Conservation (phyloP, 371 early-diverging fungal species). For the Mortierella sp. region DNA sequence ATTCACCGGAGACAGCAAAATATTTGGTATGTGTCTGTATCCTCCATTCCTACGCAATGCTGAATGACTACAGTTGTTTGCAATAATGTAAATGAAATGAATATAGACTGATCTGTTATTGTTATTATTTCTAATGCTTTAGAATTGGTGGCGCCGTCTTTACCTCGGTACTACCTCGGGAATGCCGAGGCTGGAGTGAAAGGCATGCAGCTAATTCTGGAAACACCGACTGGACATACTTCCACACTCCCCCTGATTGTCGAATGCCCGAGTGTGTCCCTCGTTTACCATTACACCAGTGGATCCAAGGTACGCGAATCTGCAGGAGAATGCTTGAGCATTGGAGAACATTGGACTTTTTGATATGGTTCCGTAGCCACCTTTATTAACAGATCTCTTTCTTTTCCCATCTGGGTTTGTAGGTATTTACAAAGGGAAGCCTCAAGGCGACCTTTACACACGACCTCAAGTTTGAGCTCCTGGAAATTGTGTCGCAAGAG, state of each 20-base stretch:
- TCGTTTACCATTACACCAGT: slow-evolving; percentile 33
- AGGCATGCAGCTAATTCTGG: slow-evolving; percentile 31
- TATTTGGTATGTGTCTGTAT: slow-evolving; percentile 27
- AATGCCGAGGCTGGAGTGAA: slow-evolving; percentile 36
- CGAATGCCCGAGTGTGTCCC: slow-evolving; percentile 29
- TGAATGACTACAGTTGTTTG: neutral
- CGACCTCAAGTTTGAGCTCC: slow-evolving; percentile 35
- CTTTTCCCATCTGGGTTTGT: too few relatives aligned
- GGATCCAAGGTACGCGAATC: slow-evolving; percentile 32
- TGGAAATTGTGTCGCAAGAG: slow-evolving; percentile 25
- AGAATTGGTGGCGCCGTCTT: slow-evolving; percentile 32
- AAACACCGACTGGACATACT: slow-evolving; percentile 10
- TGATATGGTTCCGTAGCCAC: neutral
- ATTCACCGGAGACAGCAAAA: slow-evolving; percentile 26
- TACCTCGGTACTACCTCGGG: slow-evolving; percentile 34
- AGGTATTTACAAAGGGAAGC: slow-evolving; percentile 36
- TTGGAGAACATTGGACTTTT: too few relatives aligned
- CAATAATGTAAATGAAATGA: too few relatives aligned
- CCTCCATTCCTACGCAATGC: neutral
- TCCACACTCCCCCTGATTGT: slow-evolving; percentile 21
- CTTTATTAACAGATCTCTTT: neutral
- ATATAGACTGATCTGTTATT: too few relatives aligned
- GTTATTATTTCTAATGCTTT: neutral
- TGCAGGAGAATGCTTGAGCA: too few relatives aligned
- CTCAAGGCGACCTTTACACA: slow-evolving; percentile 37